Evolutionary conservation across 1,284 basidiomycete genomes (phyloP), one percentile per base, ranked within the genome.

Genomic region (Microbotryomycetes sp.): DNA sequence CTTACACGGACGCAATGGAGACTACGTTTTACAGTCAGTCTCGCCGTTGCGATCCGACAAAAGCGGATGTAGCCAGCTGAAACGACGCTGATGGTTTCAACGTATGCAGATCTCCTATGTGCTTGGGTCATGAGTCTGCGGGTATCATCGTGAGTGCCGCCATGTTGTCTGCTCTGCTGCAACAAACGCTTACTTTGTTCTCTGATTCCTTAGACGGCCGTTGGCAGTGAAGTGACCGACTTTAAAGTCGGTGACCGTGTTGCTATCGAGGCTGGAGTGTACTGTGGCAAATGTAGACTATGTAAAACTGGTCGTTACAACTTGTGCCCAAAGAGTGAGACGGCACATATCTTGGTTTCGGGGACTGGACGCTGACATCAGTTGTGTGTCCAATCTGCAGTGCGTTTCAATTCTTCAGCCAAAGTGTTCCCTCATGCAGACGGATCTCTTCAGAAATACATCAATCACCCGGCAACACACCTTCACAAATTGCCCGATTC

Each of bases 361-460:
- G 45, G 12, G 2, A 42, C 31, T 36, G 22, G 6, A n/a, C 3
- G 16, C 29, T 3, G 28, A 5, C 9, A 15, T 25, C 50, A 36
- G 19, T 42, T 47, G 42, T 9, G 9, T 4, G 16, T 22, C 31
- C 26, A 5, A 14, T 16, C 70, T 77, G 78, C 70, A 82, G 71
- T 97, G 84, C 83, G 89, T 64, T 97, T 97, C 78, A 88, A 87
- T 72, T 86, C 83, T 64, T 87, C 84, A 58, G 93, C 93, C 50
- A 90, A 93, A 76, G 91, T 89, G 12, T 89, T 86, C 76, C 93
- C 93, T 51, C 93, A 97, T 74, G 81, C 88, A 26, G 92, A 97
- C 72, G 93, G 93, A 3, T 94, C 91, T 5, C 82, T 97, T 54
- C 88, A 92, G 76, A 83, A 84, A 61, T 81, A 81, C 69, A 88